Conservation (phyloP, 108 stramenopile genomes). For the Asterionellopsis glacialis region DNA sequence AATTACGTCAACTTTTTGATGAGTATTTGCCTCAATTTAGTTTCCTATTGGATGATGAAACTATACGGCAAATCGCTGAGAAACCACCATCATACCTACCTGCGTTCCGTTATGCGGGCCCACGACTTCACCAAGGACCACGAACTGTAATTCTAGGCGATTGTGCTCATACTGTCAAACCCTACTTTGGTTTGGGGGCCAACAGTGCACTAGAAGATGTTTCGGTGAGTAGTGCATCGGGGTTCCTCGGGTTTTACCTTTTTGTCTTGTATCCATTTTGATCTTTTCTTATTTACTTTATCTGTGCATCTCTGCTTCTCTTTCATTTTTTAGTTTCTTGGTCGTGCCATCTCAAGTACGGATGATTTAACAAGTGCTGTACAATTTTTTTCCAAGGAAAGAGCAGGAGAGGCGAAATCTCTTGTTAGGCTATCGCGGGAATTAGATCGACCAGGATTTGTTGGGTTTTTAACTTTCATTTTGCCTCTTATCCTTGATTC, state of each 20-base stretch:
- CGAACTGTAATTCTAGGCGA: conserved; percentile 75
- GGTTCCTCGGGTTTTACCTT: too few species aligned
- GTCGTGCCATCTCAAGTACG: conserved; percentile 27
- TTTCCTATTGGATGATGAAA: conserved; percentile 57
- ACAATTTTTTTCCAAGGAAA: conserved; percentile 47
- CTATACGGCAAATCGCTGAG: conserved; percentile 50
- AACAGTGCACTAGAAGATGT: conserved; percentile 95
- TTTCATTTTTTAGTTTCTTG: conserved; percentile 18
- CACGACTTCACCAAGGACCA: conserved; percentile 66
- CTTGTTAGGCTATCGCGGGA: conserved; percentile 75
- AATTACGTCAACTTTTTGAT: conserved; percentile 56
- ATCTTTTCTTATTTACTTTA: neutral
- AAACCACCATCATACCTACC: conserved; percentile 73
- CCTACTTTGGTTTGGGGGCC: conserved; percentile 92
- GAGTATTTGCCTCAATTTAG: conserved; percentile 77
- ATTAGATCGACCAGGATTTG: conserved; percentile 75
- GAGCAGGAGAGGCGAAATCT: conserved; percentile 72
- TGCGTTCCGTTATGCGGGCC: conserved; percentile 75
- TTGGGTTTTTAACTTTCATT: conserved; percentile 81
- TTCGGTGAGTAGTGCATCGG: neutral
- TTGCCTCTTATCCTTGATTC: conserved; percentile 84
- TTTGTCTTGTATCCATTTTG: neutral
- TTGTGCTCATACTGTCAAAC: conserved; percentile 86
- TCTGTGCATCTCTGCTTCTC: neutral
- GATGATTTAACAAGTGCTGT: conserved; percentile 38